Percentiles rank a stretch among this genome's conserved stretches.
Evolutionary conservation across 805 yeast species (phyloP).

Genomic region (Maudiozyma pseudohumilis): DNA sequence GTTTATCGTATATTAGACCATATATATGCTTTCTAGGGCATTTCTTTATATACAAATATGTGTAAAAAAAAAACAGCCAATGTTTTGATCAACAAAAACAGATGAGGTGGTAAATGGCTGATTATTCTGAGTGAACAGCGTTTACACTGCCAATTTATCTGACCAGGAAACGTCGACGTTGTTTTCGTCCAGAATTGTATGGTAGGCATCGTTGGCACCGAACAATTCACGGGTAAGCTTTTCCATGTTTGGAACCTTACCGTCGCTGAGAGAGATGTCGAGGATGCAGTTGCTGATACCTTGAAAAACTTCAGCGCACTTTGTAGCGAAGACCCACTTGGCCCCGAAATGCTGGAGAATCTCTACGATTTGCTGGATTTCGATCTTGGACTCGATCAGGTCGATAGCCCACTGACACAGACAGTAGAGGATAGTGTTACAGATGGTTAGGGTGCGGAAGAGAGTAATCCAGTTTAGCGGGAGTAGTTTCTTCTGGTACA

Average conservation of each 20-base stretch:
- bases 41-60: no score
- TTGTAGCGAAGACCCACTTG: constrained; percentile 39
- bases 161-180: constrained; percentile 38
- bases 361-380: constrained; percentile 38
- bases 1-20: no score
- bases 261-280: constrained; percentile 34
- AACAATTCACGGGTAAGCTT: constrained; percentile 33
- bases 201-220: constrained; percentile 38
- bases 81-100: no score
- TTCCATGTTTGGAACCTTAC: constrained; percentile 33
- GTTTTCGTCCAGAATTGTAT: constrained; percentile 37
- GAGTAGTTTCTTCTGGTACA: constrained; percentile 35
- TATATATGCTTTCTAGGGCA: no score
- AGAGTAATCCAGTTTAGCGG: constrained; percentile 44
- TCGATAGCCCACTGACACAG: constrained; percentile 39
- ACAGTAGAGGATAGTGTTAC: constrained; percentile 39
- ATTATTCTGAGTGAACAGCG: no score
- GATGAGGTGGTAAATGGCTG: no score
- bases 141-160: constrained; percentile 19
- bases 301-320: constrained; percentile 36
- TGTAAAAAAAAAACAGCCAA: no score
- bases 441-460: constrained; percentile 37
- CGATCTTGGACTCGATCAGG: constrained; percentile 36
- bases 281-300: constrained; percentile 36
- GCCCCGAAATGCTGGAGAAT: constrained; percentile 37